A percentile compares a stretch with the other conserved stretches of the same genome.
Evolutionary conservation across 1,284 basidiomycete genomes (phyloP).

Genomic region (Hypsizygus ulmarius): DNA sequence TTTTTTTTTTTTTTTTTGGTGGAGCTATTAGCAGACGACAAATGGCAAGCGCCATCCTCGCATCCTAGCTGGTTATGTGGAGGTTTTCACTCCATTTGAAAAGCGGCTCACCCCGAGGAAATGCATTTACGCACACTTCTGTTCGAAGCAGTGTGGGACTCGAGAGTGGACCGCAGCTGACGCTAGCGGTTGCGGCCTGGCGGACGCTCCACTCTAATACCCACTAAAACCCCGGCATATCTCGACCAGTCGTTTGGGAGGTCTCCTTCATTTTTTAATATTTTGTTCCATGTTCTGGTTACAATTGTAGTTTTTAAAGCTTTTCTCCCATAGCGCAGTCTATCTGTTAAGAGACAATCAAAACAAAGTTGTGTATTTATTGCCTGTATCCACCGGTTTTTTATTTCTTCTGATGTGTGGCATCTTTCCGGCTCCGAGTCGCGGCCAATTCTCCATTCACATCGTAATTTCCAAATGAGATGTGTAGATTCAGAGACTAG

Average conservation of each 20-base stretch:
- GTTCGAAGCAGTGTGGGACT: neutral
- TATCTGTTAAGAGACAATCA: too few species aligned
- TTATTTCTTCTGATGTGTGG: too few species aligned
- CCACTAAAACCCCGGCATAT: conserved; percentile 5
- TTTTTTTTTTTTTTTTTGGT: conserved; percentile 1
- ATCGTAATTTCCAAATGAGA: neutral
- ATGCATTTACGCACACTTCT: neutral
- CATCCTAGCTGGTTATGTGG: neutral
- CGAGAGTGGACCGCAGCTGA: too few species aligned
- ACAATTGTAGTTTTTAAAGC: too few species aligned
- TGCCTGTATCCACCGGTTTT: too few species aligned
- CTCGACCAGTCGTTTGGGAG: neutral
- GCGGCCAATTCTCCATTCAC: neutral
- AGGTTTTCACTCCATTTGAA: neutral
- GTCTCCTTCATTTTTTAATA: neutral
- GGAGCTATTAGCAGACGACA: neutral
- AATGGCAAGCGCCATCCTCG: neutral
- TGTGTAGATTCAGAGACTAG: neutral
- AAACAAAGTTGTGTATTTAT: too few species aligned
- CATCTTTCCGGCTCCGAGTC: neutral
- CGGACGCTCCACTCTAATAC: neutral
- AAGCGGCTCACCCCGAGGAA: neutral
- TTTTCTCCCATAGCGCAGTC: too few species aligned
- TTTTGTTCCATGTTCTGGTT: neutral
- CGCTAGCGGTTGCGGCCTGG: neutral